These are phyloP conservation scores for Venustampulla echinocandica DNA, from an alignment of 495 filamentous ascomycete genomes.

Conservation along the genomic window DNA sequence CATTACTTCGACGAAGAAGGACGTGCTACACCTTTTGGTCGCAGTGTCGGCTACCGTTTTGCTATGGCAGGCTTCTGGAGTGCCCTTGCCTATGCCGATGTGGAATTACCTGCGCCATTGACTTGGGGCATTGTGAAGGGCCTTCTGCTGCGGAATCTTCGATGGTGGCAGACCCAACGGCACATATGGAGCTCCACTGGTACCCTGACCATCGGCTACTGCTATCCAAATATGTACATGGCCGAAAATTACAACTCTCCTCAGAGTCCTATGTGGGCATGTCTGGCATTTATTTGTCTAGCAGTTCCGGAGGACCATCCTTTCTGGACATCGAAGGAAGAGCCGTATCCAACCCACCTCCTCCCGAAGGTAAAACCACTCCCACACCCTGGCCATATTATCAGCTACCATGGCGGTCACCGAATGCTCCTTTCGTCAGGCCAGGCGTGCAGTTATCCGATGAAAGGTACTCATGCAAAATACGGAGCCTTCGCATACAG, in stretches of 20 bases:
- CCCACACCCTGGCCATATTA: conserved; percentile 62
- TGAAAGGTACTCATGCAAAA: conserved; percentile 72
- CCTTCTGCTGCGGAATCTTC: conserved; percentile 59
- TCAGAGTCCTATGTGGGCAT: conserved; percentile 64
- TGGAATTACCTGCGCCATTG: conserved; percentile 59
- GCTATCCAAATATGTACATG: conserved; percentile 68
- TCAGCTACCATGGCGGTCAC: conserved; percentile 34
- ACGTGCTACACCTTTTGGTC: conserved; percentile 61
- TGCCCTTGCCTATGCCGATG: conserved; percentile 62
- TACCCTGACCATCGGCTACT: conserved; percentile 68
- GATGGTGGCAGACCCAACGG: conserved; percentile 68
- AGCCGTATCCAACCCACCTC: conserved; percentile 44
- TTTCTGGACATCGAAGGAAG: conserved; percentile 63
- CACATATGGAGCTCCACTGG: conserved; percentile 67
- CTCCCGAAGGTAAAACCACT: conserved; percentile 48
- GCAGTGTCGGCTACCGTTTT: conserved; percentile 69
- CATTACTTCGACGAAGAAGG: conserved; percentile 62
- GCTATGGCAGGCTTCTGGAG: conserved; percentile 80
- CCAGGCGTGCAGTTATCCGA: conserved; percentile 69
- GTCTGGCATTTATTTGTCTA: conserved; percentile 65
- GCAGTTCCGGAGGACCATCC: conserved; percentile 58
- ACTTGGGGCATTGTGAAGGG: conserved; percentile 66
- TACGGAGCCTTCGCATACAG: conserved; percentile 75
- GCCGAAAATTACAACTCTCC: conserved; percentile 77
- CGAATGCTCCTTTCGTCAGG: conserved; percentile 62